Evolutionary conservation across 1,139 yeast genomes (phyloP), one percentile per base, ranked within the genome.

Genomic region (Suzukiozyma palmioleophila): DNA sequence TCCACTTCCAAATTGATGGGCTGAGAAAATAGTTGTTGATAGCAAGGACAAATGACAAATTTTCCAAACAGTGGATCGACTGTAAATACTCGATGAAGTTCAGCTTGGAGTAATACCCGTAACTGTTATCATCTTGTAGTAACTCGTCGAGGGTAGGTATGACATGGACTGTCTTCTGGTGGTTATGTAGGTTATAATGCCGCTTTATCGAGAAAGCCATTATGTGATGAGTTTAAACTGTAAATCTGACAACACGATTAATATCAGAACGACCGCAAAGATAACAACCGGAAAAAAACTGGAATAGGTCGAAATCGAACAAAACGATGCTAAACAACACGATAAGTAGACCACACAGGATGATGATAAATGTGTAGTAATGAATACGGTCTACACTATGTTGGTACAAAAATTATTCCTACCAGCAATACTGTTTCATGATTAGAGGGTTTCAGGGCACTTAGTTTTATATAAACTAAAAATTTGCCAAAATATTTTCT

Each of bases 51-150:
- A 48, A 48, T 33, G 47, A 43, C 32, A 48, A 39, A 16, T 48
- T 48, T 37, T 48, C 51, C 29, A 45, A 38, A 37, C 51, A 46
- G 31, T 48, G 51, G 21, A 47, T 44, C 12, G 46, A 36, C 9
- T 24, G 14, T 12, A 48, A 37, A 32, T 42, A 46, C 4, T 38
- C 38, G 25, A 35, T 31, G 21, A 48, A 48, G 16, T 30, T 39
- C 32, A 14, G 43, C 10, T 33, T 33, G 24, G 36, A 33, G 16
- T 33, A 33, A 22, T 33, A 33, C 5, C 36, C 36, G 25, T 21
- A 25, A 13, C 26, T 33, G 9, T 13, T 12, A 8, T 33, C 36
- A 12, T 33, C 36, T 9, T 15, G 14, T 8, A 33, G 36, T 14
- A 33, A 12, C 14, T 33, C 36, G 16, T 33, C 36, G 10, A 33